A percentile compares a stretch with the other conserved stretches of the same genome.
phyloP scores from a whole-genome alignment of 768 basidiomycete genomes.

The Termitomyces sp. region DNA sequence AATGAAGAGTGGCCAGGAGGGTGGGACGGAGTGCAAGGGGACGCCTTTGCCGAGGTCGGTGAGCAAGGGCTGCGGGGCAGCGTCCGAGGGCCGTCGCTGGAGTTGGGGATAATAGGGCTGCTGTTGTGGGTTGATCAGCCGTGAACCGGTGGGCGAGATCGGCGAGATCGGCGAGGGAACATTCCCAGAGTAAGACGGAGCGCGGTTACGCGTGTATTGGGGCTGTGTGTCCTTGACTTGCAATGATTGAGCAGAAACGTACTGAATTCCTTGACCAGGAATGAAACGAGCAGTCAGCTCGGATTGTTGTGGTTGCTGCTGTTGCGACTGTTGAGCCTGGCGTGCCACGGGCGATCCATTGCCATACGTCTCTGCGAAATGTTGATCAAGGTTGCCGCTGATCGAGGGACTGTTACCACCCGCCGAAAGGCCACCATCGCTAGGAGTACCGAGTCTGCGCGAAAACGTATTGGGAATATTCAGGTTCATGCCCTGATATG shows the following conservation, averaged over 20 bases:
- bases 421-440: slow-evolving; percentile 52
- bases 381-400: slow-evolving; percentile 38
- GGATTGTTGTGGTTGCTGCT: slow-evolving; percentile 25
- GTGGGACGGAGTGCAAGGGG: slow-evolving; percentile 75
- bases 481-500: slow-evolving; percentile 59
- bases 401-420: slow-evolving; percentile 43
- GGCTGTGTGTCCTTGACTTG: slow-evolving; percentile 17
- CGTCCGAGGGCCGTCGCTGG: slow-evolving; percentile 38
- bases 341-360: slow-evolving; percentile 19
- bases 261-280: slow-evolving; percentile 39
- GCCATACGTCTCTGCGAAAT: slow-evolving; percentile 32
- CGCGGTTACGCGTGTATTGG: slow-evolving; percentile 34
- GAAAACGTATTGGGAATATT: slow-evolving; percentile 44
- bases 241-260: slow-evolving; percentile 14
- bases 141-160: slow-evolving; percentile 43
- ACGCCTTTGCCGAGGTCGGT: slow-evolving; percentile 84
- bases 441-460: slow-evolving; percentile 55
- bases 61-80: slow-evolving; percentile 24
- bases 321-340: slow-evolving; percentile 14
- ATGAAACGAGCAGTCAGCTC: slow-evolving; percentile 55
- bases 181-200: slow-evolving; percentile 34
- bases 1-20: slow-evolving; percentile 65
- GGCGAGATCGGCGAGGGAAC: slow-evolving; percentile 58
- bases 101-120: slow-evolving; percentile 37
- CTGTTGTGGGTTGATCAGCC: slow-evolving; percentile 39